phyloP scores from a whole-genome alignment of 2,329 filamentous ascomycete genomes.

The Thielaviopsis musarum region DNA sequence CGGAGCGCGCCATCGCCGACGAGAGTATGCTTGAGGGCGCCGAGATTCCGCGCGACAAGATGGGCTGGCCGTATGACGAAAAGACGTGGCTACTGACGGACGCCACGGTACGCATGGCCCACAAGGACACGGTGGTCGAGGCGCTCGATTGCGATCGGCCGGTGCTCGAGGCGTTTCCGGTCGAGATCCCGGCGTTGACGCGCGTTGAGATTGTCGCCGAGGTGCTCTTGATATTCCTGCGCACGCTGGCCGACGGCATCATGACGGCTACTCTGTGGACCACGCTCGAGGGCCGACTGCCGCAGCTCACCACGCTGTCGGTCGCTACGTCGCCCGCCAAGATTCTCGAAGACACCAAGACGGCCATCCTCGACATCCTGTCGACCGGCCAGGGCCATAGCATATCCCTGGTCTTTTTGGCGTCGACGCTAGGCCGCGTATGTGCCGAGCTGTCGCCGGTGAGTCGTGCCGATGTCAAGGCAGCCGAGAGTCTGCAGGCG shows the following conservation, averaged over 20 bases:
- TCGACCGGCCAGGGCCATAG: constrained; percentile 59
- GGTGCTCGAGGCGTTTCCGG: constrained; percentile 43
- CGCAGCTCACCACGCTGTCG: constrained; percentile 22
- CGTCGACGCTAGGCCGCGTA: constrained; percentile 49
- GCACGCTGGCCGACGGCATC: constrained; percentile 62
- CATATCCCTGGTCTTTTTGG: constrained; percentile 78
- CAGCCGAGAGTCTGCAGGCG: constrained; percentile 12
- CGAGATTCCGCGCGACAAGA: constrained; percentile 30
- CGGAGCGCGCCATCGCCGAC: constrained; percentile 41
- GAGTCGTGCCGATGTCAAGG: constrained; percentile 6
- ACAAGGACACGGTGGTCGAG: constrained; percentile 31
- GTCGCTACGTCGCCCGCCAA: constrained; percentile 11
- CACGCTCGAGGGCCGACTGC: constrained; percentile 37
- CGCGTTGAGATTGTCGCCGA: constrained; percentile 61
- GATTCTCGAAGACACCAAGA: constrained; percentile 28
- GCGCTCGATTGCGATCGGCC: constrained; percentile 56
- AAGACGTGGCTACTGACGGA: constrained; percentile 19
- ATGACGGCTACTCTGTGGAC: constrained; percentile 56
- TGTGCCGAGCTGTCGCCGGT: constrained; percentile 29
- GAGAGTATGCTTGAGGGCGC: constrained; percentile 42
- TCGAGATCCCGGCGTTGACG: constrained; percentile 44
- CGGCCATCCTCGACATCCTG: constrained; percentile 53
- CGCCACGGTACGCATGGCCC: constrained; percentile 4
- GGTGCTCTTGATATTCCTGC: constrained; percentile 57
- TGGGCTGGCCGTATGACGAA: constrained; percentile 44